Evolutionary conservation across 345 rosid genomes (phyloP).

Genomic region (Gossypioides kirkii): DNA sequence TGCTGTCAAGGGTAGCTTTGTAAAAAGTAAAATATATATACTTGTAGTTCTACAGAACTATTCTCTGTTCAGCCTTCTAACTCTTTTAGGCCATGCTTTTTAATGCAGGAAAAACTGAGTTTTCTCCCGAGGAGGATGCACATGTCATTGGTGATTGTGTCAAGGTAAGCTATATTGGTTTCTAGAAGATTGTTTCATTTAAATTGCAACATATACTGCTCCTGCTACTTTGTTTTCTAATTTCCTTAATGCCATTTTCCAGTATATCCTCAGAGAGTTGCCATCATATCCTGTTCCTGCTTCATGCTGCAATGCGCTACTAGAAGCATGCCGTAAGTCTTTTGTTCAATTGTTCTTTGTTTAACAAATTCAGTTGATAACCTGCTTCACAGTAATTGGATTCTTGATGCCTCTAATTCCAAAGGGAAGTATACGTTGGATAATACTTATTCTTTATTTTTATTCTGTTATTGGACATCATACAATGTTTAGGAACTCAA

Average conservation of each 20-base stretch:
- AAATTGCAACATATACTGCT: background rate
- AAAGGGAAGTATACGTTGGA: background rate
- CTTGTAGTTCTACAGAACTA: background rate
- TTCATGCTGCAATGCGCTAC: slow-evolving; percentile 92
- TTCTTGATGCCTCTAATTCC: background rate
- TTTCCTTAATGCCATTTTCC: slow-evolving; percentile 21
- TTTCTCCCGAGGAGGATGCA: slow-evolving; percentile 69
- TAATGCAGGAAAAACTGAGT: slow-evolving; percentile 73
- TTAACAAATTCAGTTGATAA: background rate
- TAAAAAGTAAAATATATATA: background rate
- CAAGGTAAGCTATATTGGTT: slow-evolving; percentile 48
- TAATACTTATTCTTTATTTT: background rate
- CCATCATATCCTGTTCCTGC: slow-evolving; percentile 99
- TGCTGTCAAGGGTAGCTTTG: background rate
- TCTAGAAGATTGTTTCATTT: slow-evolving; percentile 12
- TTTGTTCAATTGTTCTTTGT: slow-evolving; percentile 16
- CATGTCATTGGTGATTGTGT: slow-evolving; percentile 94
- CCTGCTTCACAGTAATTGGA: background rate
- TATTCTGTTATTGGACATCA: slow-evolving; percentile 13
- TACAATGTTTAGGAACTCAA: slow-evolving; percentile 53
- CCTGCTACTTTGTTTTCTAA: slow-evolving; percentile 19
- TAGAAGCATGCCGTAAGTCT: slow-evolving; percentile 92
- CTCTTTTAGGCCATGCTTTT: slow-evolving; percentile 9
- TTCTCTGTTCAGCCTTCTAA: slow-evolving; percentile 8
- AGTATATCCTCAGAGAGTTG: slow-evolving; percentile 92